Evolutionary conservation across 2,329 filamentous ascomycete genomes (phyloP).

Genomic region (Talaromyces sp.): DNA sequence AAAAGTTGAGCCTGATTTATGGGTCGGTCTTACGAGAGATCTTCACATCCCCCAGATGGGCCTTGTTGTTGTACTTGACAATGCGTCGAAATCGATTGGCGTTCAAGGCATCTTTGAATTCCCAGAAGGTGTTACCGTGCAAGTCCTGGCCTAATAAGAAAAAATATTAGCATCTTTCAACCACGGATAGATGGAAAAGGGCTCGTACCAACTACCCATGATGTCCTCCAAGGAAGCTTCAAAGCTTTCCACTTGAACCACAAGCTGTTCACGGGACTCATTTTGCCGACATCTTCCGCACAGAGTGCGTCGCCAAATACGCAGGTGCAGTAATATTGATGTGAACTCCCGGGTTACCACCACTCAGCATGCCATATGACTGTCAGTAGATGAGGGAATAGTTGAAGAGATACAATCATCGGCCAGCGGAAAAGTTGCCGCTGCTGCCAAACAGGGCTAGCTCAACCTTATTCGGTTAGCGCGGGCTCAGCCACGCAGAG

Average conservation of each 20-base stretch:
- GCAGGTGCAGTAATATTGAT: not conserved
- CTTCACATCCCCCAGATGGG: conserved; percentile 55
- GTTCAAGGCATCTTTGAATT: conserved; percentile 56
- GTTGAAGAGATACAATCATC: not conserved
- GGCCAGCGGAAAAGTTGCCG: not conserved
- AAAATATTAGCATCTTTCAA: not conserved
- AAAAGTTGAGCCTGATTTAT: not conserved
- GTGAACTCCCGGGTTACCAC: not conserved
- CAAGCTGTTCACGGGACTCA: conserved; percentile 40
- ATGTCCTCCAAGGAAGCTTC: conserved; percentile 56
- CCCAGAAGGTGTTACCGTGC: conserved; percentile 61
- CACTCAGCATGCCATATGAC: not conserved
- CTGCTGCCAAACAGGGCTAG: not conserved
- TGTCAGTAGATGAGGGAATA: not conserved
- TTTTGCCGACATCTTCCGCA: conserved; percentile 14
- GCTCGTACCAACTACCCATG: conserved; percentile 50
- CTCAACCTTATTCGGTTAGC: not conserved
- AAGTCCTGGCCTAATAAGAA: conserved; percentile 50
- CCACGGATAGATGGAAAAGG: not conserved
- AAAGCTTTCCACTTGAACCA: conserved; percentile 61
- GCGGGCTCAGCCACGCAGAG: not conserved
- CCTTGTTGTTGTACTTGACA: conserved; percentile 48
- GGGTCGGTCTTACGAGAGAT: conserved; percentile 43
- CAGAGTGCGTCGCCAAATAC: conserved; percentile 13
- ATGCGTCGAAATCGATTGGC: conserved; percentile 52